Base-by-base conservation (phyloP, 2,329 filamentous ascomycete species). In the Grosmannia serpens region DNA sequence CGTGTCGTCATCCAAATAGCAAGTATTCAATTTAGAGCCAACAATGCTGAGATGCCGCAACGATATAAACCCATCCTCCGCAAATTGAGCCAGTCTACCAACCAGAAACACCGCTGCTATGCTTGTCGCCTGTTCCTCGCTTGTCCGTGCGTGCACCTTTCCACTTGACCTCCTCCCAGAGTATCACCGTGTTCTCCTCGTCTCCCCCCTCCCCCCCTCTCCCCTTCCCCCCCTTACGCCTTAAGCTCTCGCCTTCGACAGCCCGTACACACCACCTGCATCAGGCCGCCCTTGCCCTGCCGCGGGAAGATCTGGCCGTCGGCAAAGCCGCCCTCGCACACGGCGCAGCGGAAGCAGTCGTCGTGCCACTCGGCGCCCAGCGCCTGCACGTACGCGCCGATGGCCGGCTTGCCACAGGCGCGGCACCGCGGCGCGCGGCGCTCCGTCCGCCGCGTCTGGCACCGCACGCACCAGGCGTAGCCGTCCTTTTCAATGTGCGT, bases 381-480 rank as follows among this genome's bases (percentile, higher is more conserved):
- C 0, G 94, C 94, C 68, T 87, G 86, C 24, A 99, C 85, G 60
- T 96, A 95, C 68, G 92, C 84, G 55, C 96, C 92, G 56, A 94
- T 85, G 57, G 97, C 91, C 10, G 91, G 88, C 67, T 81, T 84
- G 66, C 83, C 84, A 74, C 94, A 99, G 66, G 86, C 89, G 65
- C 83, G 82, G 72, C 94, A 99, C 73, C 95, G 95, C 52, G 90
- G 87, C 15, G 88, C 89, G 56, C 88, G 89, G 29, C 92, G 82
- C 71, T 95, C 90, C 15, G 91, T 96, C 38, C 94, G 84, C 68
- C 91, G 89, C 17, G 91, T 95, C 75, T 97, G 92, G 70, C 94
- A 99, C 26, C 81, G 81, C 53, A 97, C 83, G 72, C 94, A 99
- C 91, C 94, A 99, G 6, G 94, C 94, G 71, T 95, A 97, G 11